A percentile compares a stretch with the other conserved stretches of the same genome.
Evolutionary conservation across 2,329 filamentous ascomycete genomes (phyloP).

Genomic region (Botrytis fragariae): DNA sequence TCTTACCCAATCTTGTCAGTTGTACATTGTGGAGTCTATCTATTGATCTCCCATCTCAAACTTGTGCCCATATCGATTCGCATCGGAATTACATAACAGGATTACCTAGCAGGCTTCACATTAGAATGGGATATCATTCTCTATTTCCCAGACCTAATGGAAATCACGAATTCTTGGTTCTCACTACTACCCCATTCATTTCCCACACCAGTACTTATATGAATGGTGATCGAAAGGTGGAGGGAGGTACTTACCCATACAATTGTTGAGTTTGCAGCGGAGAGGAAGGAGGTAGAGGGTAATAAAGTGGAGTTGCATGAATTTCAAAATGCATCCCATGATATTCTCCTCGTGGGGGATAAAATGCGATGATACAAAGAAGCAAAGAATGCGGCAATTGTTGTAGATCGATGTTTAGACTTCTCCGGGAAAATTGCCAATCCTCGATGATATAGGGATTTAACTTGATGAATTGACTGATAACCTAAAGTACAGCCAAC

Average conservation of each 20-base stretch:
- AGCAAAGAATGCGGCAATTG: constrained; percentile 26
- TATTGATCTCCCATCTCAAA: constrained; percentile 38
- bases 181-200: constrained; percentile 41
- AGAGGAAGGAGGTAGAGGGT: constrained; percentile 40
- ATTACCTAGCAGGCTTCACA: constrained; percentile 44
- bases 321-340: constrained; percentile 45
- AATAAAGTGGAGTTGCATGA: constrained; percentile 44
- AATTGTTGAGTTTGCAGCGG: constrained; percentile 39
- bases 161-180: constrained; percentile 41
- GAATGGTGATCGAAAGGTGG: constrained; percentile 40
- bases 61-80: constrained; percentile 34
- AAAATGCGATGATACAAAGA: constrained; percentile 44
- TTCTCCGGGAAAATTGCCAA: neutral
- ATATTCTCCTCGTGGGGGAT: constrained; percentile 44
- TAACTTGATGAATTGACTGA: neutral
- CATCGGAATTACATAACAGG: constrained; percentile 38
- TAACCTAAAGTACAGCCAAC: neutral
- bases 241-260: constrained; percentile 45
- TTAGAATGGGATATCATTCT: constrained; percentile 43
- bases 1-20: constrained; percentile 37
- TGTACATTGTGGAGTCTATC: constrained; percentile 44
- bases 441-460: neutral
- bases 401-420: neutral
- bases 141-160: constrained; percentile 36
- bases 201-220: constrained; percentile 41